Base-by-base conservation (phyloP, 2,329 filamentous ascomycete species). In the Thielaviopsis euricoi region DNA sequence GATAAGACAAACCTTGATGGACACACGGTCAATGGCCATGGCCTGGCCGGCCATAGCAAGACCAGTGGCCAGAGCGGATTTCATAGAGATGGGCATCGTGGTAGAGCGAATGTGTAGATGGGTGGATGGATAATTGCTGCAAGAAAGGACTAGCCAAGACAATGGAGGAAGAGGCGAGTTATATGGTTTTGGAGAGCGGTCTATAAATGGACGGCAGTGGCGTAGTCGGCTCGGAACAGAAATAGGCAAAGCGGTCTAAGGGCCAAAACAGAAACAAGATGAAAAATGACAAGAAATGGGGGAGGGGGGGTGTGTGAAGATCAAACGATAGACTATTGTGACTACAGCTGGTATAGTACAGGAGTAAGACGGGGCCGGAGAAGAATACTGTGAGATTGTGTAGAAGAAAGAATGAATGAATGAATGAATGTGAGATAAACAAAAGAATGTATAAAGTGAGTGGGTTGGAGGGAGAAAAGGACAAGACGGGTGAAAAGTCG, bases 1-100 rank as follows among this genome's bases (percentile, higher is more conserved):
- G n/a, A n/a, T n/a, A n/a, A 26, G 22, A 40, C 25, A 26, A 37
- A 84, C 83, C 79, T 90, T 90, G 76, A 82, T 81, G 64, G 81
- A 71, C 65, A 86, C 83, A 61, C 81, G 76, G 64, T 82, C 71
- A 26, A 79, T 67, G 60, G 73, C 71, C 52, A 71, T 71, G 55
- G 71, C 71, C 29, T 73, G 65, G 63, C 71, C 68, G 57, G 73
- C 67, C 61, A 71, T 71, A 60, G 72, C 65, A 61, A 76, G 64
- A 58, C 73, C 68, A 62, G 75, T 66, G 50, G 71, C 66, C 60
- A 71, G 57, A 52, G 61, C 57, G 26, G 64, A 56, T 48, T 62
- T 62, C 58, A 63, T 56, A 29, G 56, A 58, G 15, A 60, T 59
- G 57, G 29, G 64, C 69, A 71, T 72, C 62, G 59, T 67, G 63